phyloP scores from a whole-genome alignment of 148 eudicot species.

The Fallopia convolvulus region DNA sequence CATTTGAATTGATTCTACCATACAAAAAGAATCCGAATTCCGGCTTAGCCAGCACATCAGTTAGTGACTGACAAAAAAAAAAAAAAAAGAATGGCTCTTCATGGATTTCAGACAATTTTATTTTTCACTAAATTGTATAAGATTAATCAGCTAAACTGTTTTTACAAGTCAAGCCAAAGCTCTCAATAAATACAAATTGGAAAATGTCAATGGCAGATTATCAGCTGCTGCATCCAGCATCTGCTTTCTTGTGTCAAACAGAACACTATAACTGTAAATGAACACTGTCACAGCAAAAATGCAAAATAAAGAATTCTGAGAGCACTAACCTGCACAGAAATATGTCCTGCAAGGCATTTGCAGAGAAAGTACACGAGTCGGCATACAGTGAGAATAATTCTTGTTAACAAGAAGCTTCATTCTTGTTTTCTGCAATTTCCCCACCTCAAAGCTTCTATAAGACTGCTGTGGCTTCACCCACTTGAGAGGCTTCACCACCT shows the following conservation, averaged over 20 bases:
- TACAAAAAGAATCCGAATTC: neutral
- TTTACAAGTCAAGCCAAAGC: neutral
- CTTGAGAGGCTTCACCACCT: constrained; percentile 45
- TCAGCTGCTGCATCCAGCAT: neutral
- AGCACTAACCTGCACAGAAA: neutral
- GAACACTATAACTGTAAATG: neutral
- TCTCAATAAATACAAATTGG: neutral
- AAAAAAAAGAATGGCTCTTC: too few relatives aligned
- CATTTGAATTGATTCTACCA: neutral
- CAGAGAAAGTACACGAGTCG: neutral
- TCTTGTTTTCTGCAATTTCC: constrained; percentile 2
- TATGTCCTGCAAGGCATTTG: constrained; percentile 5
- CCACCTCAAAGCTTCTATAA: neutral
- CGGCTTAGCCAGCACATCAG: neutral
- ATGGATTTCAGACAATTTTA: neutral
- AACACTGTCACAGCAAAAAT: neutral
- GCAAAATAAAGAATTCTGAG: neutral
- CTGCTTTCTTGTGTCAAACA: neutral
- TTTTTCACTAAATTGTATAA: neutral
- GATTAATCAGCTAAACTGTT: neutral
- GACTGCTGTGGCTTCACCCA: constrained; percentile 36
- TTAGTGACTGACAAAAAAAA: neutral
- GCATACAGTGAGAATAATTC: neutral
- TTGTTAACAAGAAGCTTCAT: neutral
- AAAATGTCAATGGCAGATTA: neutral